Percentiles rank a stretch among this genome's conserved stretches.
Conservation (phyloP, 2,329 filamentous ascomycete species). For the Aureobasidium sp. region DNA sequence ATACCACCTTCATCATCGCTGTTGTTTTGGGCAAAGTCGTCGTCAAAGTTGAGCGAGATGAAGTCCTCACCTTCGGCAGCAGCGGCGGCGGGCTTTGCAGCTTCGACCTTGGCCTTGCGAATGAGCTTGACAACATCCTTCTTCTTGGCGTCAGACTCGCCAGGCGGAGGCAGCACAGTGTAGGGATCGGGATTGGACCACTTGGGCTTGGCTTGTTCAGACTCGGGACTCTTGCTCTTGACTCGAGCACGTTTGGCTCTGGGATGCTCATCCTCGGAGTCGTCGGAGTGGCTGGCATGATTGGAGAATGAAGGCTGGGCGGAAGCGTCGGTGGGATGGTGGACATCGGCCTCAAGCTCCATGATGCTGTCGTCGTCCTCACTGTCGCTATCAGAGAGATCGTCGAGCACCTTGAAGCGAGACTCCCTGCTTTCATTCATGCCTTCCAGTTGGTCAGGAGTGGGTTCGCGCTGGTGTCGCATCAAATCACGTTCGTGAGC, state of each 20-base stretch:
- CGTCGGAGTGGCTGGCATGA: conserved; percentile 12
- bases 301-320: neutral
- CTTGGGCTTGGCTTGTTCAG: conserved; percentile 47
- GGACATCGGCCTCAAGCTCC: conserved; percentile 11
- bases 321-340: neutral
- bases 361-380: conserved; percentile 26
- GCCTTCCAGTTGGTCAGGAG: conserved; percentile 38
- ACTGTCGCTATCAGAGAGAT: conserved; percentile 33
- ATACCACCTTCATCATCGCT: conserved; percentile 31
- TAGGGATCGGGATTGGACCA: conserved; percentile 98
- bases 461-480: conserved; percentile 31
- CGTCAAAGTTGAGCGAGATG: conserved; percentile 71
- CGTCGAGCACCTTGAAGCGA: conserved; percentile 34
- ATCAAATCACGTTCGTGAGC: conserved; percentile 39
- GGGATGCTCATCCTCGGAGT: conserved; percentile 20
- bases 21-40: conserved; percentile 31
- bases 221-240: conserved; percentile 15
- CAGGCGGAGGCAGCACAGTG: conserved; percentile 72
- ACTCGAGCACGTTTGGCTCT: conserved; percentile 25
- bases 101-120: conserved; percentile 71
- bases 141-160: conserved; percentile 65
- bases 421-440: conserved; percentile 31
- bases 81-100: conserved; percentile 37
- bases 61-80: conserved; percentile 60
- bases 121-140: conserved; percentile 86